phyloP scores from a whole-genome alignment of 495 filamentous ascomycete species.

The Aspergillus leporis region DNA sequence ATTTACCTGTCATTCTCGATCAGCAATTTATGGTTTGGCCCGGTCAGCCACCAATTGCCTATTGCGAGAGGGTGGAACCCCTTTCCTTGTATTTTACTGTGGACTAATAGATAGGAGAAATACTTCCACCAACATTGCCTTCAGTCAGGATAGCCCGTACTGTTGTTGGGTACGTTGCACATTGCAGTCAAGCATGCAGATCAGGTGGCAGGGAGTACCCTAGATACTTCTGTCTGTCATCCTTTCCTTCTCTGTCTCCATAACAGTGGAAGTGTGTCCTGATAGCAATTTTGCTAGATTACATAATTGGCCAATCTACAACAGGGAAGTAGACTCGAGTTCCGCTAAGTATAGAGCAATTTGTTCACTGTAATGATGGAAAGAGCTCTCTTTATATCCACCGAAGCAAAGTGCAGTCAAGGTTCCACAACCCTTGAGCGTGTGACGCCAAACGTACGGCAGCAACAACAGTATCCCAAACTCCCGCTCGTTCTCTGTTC shows the following conservation, averaged over 20 bases:
- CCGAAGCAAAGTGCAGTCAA: no score
- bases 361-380: no score
- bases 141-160: not conserved
- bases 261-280: not conserved
- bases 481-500: no score
- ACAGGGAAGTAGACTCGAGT: no score
- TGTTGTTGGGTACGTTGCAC: not conserved
- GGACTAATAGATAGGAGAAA: not conserved
- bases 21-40: not conserved
- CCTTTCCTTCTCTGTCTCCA: not conserved
- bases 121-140: not conserved
- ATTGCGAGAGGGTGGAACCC: not conserved
- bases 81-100: not conserved
- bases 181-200: not conserved
- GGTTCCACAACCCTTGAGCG: no score
- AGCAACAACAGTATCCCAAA: no score
- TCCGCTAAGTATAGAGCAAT: no score
- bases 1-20: no score
- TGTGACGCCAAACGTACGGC: no score
- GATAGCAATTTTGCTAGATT: no score
- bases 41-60: not conserved
- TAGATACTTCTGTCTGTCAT: not conserved
- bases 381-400: no score
- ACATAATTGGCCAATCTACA: no score
- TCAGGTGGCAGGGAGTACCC: not conserved